A percentile compares a stretch with the other conserved stretches of the same genome.
phyloP scores from a whole-genome alignment of 1,284 basidiomycete species.

The Ustilago xerochloae region DNA sequence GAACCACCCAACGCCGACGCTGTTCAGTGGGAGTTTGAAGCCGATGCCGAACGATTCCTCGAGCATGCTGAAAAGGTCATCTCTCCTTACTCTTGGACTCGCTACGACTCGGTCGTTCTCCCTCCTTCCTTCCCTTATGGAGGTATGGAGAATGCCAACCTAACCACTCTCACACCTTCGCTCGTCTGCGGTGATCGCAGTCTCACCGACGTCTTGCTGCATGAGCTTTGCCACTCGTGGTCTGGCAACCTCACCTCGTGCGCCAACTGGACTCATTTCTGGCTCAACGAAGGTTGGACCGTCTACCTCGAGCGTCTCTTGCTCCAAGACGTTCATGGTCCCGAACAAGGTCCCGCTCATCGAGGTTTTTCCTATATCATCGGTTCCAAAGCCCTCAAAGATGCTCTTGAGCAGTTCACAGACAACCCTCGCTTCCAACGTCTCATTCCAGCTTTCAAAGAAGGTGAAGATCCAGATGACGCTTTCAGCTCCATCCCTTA shows the following conservation, averaged over 20 bases:
- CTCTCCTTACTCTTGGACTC: conserved; percentile 80
- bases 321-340: conserved; percentile 77
- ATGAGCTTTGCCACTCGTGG: conserved; percentile 67
- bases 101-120: conserved; percentile 90
- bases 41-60: conserved; percentile 65
- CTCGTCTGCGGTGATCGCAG: conserved; percentile 63
- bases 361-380: conserved; percentile 84
- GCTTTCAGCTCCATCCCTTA: conserved; percentile 75
- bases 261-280: conserved; percentile 66
- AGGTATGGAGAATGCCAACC: conserved; percentile 68
- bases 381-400: conserved; percentile 79
- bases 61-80: conserved; percentile 64
- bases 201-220: conserved; percentile 70
- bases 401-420: conserved; percentile 74
- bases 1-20: conserved; percentile 62
- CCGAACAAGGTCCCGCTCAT: conserved; percentile 73
- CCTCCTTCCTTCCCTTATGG: conserved; percentile 89
- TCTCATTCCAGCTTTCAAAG: conserved; percentile 83
- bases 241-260: conserved; percentile 65
- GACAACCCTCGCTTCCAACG: conserved; percentile 80
- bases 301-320: conserved; percentile 91
- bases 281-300: conserved; percentile 78
- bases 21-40: conserved; percentile 67
- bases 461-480: conserved; percentile 76
- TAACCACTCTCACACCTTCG: conserved; percentile 65